Evolutionary conservation across 2,329 filamentous ascomycete species (phyloP).

Genomic region (Biscogniauxia mediterranea): DNA sequence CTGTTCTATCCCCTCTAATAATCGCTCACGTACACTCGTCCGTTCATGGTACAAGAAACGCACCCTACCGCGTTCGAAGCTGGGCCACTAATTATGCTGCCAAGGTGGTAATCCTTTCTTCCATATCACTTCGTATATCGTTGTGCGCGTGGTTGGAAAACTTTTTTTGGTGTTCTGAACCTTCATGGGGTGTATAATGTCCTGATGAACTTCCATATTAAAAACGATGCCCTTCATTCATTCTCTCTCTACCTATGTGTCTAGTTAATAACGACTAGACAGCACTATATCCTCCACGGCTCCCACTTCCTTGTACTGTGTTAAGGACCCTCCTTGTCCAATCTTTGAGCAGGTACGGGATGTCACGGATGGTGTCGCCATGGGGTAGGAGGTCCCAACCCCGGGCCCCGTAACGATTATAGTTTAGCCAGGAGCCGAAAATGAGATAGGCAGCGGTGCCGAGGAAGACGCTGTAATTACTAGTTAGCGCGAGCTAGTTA

Average conservation of each 20-base stretch:
- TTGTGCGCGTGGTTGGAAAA: no score
- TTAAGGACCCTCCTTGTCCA: slow-evolving; percentile 77
- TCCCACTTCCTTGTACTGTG: slow-evolving; percentile 79
- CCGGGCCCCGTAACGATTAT: slow-evolving; percentile 91
- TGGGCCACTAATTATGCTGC: no score
- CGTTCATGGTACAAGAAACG: no score
- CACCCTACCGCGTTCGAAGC: no score
- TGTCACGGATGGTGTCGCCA: slow-evolving; percentile 84
- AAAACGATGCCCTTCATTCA: background rate
- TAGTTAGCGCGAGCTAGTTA: slow-evolving; percentile 17
- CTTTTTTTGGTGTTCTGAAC: background rate
- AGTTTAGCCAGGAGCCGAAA: slow-evolving; percentile 98
- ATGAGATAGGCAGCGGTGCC: slow-evolving; percentile 86
- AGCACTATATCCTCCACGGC: slow-evolving; percentile 89
- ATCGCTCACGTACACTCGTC: no score
- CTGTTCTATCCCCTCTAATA: no score
- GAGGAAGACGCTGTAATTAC: slow-evolving; percentile 70
- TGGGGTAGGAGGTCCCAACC: slow-evolving; percentile 96
- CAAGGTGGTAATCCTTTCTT: no score
- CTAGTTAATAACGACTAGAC: slow-evolving; percentile 52
- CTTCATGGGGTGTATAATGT: background rate
- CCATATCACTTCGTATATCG: no score
- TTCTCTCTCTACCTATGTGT: background rate
- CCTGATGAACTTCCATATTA: background rate
- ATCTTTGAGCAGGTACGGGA: slow-evolving; percentile 90